phyloP scores from a whole-genome alignment of 1,284 basidiomycete genomes.

The Microbotryum scabiosae region DNA sequence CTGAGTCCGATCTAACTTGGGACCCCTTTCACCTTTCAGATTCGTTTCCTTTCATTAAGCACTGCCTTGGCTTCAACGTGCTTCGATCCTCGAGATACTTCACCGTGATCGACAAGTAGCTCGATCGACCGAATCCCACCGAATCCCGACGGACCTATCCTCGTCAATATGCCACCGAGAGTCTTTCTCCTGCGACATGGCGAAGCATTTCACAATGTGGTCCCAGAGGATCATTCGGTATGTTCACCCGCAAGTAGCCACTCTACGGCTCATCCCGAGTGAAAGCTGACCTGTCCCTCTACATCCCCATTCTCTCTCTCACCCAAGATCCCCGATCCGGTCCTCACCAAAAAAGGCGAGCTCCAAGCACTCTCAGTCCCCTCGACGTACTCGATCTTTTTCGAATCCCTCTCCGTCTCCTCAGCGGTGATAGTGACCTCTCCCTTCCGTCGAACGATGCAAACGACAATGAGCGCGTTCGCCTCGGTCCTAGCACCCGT shows the following conservation, averaged over 20 bases:
- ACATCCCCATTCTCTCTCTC: too few species aligned
- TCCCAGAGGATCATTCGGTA: background rate
- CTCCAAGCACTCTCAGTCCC: conserved; percentile 10
- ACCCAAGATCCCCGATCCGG: background rate
- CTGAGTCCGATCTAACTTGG: too few species aligned
- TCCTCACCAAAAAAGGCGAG: background rate
- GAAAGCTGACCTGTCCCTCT: background rate
- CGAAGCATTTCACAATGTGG: conserved; percentile 5
- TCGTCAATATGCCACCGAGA: conserved; percentile 10
- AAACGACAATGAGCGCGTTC: conserved; percentile 26
- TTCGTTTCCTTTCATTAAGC: too few species aligned
- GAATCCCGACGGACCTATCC: too few species aligned
- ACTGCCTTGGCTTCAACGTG: too few species aligned
- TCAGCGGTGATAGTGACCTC: conserved; percentile 19
- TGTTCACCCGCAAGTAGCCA: background rate
- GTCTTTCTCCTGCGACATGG: conserved; percentile 15
- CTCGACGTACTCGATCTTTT: conserved; percentile 18
- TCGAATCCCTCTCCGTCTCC: conserved; percentile 10
- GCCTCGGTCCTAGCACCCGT: conserved; percentile 7
- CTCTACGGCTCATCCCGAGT: background rate
- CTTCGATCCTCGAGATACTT: too few species aligned
- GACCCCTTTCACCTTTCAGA: too few species aligned
- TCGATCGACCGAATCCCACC: too few species aligned
- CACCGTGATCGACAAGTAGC: too few species aligned
- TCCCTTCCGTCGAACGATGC: conserved; percentile 22